A percentile compares a stretch with the other conserved stretches of the same genome.
These are phyloP conservation scores for Penicillium sp. DNA, from an alignment of 2,329 filamentous ascomycete species.

Conservation along the genomic window DNA sequence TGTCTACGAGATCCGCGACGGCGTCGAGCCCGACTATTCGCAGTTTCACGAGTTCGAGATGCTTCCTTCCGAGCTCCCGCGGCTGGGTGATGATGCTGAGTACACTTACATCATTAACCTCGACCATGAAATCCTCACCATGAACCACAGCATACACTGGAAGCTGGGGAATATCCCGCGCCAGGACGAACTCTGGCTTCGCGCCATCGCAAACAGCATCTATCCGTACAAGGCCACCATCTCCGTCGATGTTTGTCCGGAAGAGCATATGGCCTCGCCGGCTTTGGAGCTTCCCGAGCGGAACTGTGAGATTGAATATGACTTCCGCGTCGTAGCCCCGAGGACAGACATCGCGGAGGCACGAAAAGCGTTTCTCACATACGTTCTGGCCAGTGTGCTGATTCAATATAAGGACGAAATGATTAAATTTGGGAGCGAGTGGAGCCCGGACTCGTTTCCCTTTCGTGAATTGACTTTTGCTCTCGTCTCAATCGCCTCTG, in stretches of 20 bases:
- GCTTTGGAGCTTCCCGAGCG: not conserved
- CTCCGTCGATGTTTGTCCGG: not conserved
- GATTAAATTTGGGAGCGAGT: not conserved
- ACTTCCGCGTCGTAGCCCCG: not conserved
- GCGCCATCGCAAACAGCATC: not conserved
- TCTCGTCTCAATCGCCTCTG: not conserved
- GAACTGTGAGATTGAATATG: not conserved
- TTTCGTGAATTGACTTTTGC: not conserved
- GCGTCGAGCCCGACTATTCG: not conserved
- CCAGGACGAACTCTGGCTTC: not conserved
- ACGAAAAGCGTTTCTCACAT: not conserved
- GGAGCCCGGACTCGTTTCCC: not conserved
- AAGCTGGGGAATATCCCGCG: not conserved
- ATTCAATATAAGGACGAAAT: not conserved
- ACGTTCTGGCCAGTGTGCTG: not conserved
- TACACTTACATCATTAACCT: not conserved
- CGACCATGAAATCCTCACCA: not conserved
- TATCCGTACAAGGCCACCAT: not conserved
- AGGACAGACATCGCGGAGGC: not conserved
- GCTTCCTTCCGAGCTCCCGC: not conserved
- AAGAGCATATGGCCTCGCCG: not conserved
- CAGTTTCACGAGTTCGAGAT: not conserved
- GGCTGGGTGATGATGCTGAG: not conserved
- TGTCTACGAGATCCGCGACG: not conserved
- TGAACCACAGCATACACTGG: not conserved